Evolutionary conservation across 2,329 filamentous ascomycete genomes (phyloP), one percentile per base, ranked within the genome.

Genomic region (Dendrostoma leiphaemia): DNA sequence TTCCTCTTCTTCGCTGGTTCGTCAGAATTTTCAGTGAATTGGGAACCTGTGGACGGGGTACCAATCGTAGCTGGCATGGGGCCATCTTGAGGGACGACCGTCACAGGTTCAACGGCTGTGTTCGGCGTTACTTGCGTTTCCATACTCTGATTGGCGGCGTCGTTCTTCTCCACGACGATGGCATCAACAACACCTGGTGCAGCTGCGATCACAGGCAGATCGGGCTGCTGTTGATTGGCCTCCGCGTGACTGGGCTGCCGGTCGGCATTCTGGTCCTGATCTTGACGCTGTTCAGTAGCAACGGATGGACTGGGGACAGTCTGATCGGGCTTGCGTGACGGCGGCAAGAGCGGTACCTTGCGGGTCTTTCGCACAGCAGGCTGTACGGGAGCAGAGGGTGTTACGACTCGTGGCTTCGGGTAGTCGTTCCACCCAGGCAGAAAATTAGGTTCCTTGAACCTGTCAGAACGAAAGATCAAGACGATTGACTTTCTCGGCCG

Each of bases 401-500:
- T 17, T 5, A 15, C 3, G 21, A 34, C 26, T 37, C 44, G 38
- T 51, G 48, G 48, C 28, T 48, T 34, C 17, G 55, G 41, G 29
- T 51, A 53, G 26, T 40, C 52, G 7, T 32, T 19, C 56, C 56
- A 58, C 4, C 52, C 56, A 26, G 52, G 53, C 7, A 62, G 57
- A n/a, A 59, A 57, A 4, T 44, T 41, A 3, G 41, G 44, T 19
- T 61, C 48, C 23, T 63, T 65, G 24, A 71, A 56, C 43, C 64
- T 64, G 9, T 64, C 58, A 0, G 60, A 64, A 34, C 59, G 64
- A 41, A 71, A 67, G 3, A 68, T 57, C 2, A 67, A 55, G 23
- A 71, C 63, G 5, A 65, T 46, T 10, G 65, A 66, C 61, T 68
- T 64, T 56, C 62, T 65, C 26, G 62, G 62, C 12, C 67, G 65